Conservation (phyloP, 1,139 yeast species). For the Debaryomyces psychrophilus region DNA sequence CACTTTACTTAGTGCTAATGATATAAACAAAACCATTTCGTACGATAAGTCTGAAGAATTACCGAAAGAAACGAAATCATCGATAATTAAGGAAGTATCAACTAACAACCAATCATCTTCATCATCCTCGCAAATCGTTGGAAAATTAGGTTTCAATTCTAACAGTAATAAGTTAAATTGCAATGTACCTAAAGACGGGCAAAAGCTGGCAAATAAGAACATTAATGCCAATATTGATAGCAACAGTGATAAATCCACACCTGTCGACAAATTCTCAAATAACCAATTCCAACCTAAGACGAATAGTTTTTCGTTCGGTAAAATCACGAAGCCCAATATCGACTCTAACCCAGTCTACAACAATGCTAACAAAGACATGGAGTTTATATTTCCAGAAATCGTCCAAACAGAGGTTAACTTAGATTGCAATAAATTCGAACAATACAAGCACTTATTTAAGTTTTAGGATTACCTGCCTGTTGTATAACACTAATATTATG, state of each 20-base stretch:
- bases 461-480: slow-evolving; percentile 21
- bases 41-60: slow-evolving; percentile 37
- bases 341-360: slow-evolving; percentile 15
- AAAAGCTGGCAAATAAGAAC: neutral
- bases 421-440: slow-evolving; percentile 31
- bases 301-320: slow-evolving; percentile 14
- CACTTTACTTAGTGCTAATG: slow-evolving; percentile 35
- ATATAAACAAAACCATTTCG: slow-evolving; percentile 40
- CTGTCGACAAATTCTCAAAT: neutral
- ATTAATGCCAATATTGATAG: neutral
- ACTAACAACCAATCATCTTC: neutral
- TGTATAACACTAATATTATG: neutral
- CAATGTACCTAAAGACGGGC: neutral
- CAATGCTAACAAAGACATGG: neutral
- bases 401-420: slow-evolving; percentile 24
- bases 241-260: neutral
- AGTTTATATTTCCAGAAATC: slow-evolving; percentile 36
- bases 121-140: neutral
- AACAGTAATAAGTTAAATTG: neutral
- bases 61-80: slow-evolving; percentile 16
- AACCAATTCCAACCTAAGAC: neutral
- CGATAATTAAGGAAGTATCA: slow-evolving; percentile 16
- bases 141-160: neutral
- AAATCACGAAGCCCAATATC: slow-evolving; percentile 17
- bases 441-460: slow-evolving; percentile 30